A percentile compares a stretch with the other conserved stretches of the same genome.
Conservation (phyloP, 139 green algal species). For the Tetratostichococcus sp. region DNA sequence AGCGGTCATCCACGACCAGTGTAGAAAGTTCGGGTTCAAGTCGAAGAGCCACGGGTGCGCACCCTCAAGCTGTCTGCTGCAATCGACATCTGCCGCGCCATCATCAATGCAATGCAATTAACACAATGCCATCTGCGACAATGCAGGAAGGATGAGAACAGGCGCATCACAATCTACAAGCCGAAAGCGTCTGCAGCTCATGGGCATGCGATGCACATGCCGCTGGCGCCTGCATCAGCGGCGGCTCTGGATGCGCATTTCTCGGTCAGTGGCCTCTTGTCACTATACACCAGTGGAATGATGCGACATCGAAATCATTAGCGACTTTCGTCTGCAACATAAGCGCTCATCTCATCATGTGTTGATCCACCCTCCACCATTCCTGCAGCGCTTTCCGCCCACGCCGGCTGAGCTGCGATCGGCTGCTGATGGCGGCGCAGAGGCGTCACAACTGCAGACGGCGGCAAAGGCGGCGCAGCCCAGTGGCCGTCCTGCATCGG, state of each 20-base stretch:
- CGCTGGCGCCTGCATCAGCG: conserved; percentile 14
- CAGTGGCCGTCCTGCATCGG: not conserved
- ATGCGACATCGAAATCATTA: too few species aligned
- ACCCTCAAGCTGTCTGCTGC: not conserved
- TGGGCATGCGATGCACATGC: conserved; percentile 23
- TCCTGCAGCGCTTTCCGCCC: conserved; percentile 26
- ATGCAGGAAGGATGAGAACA: conserved; percentile 30
- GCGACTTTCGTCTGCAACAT: too few species aligned
- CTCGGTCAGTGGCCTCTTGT: conserved; percentile 4
- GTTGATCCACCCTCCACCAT: too few species aligned
- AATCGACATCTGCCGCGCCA: too few species aligned
- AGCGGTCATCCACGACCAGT: conserved; percentile 64
- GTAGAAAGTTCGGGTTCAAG: conserved; percentile 58
- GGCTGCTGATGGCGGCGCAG: conserved; percentile 3
- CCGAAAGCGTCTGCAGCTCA: not conserved
- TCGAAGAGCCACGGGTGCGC: conserved; percentile 48
- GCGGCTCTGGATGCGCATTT: conserved; percentile 29
- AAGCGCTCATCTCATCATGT: too few species aligned
- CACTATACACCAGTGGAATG: too few species aligned
- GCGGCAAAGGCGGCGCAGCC: not conserved
- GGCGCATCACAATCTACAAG: conserved; percentile 34
- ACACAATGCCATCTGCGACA: too few species aligned
- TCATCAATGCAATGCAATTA: too few species aligned
- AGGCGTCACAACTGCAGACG: not conserved
- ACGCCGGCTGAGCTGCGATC: conserved; percentile 22